Evolutionary conservation across 2,329 filamentous ascomycete species (phyloP), one percentile per base, ranked within the genome.

Genomic region (Xylaria sp.): DNA sequence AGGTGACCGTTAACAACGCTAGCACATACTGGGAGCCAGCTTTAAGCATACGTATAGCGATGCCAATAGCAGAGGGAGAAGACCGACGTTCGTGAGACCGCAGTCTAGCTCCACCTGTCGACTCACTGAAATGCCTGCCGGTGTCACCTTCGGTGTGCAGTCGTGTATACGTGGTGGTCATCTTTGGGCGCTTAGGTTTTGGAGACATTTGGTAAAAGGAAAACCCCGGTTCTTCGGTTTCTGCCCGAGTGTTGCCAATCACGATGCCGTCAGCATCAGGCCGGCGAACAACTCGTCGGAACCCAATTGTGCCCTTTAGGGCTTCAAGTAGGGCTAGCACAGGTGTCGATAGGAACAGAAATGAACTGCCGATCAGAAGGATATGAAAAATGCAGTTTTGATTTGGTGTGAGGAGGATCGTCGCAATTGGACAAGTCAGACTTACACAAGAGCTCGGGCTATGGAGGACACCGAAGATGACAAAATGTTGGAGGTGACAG

Each of bases 311-410:
- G 46, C 55, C 39, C 41, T 60, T 66, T 34, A 25, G 20, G 54
- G 61, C 62, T 70, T 57, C 37, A 54, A 64, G 41, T 48, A 63
- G 57, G 68, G 70, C 70, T 70, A 37, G 59, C 70, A 62, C 37
- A n/a, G 54, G 50, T 25, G 12, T 68, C 23, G 51, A 72, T 70
- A 70, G 65, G 68, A 25, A 57, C 28, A 20, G 54, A 20, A 63
- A 20, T 58, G 23, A 15, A 63, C 23, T 41, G 13, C 25, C 58
- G 28, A 60, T 12, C 13, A 39, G 46, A 57, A 55, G 20, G 34
- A 9, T 50, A 25, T 28, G 37, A 57, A 62, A 62, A 52, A 55
- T 65, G 57, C 58, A 70, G 10, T 58, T 48, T 58, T 51, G 9
- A 9, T 10, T 46, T 48, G 58, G 58, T 70, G 67, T 50, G 55